Percentiles rank a stretch among this genome's conserved stretches.
phyloP scores from a whole-genome alignment of 306 rosid species.

The Ormosia semicastrata region DNA sequence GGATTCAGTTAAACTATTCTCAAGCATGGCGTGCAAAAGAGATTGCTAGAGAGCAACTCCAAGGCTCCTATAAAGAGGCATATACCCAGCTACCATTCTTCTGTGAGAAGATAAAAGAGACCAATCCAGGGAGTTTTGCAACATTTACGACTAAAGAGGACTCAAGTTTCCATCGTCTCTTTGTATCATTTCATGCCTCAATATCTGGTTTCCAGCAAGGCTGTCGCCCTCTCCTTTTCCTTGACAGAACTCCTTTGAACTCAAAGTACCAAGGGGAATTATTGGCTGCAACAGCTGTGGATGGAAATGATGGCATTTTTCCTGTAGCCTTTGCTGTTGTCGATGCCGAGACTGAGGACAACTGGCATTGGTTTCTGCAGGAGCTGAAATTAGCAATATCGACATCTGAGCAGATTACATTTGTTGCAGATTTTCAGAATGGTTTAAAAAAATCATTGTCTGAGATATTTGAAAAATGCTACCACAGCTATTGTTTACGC shows the following conservation, averaged over 20 bases:
- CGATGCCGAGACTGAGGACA: conserved; percentile 82
- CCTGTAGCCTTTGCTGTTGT: conserved; percentile 92
- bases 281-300: conserved; percentile 78
- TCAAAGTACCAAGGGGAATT: conserved; percentile 89
- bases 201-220: conserved; percentile 79
- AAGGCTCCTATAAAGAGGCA: conserved; percentile 96
- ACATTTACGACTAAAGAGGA: conserved; percentile 89
- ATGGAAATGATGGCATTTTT: conserved; percentile 83
- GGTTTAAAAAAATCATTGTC: conserved; percentile 66
- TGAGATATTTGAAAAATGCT: conserved; percentile 72
- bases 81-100: conserved; percentile 81
- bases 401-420: conserved; percentile 64
- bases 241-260: conserved; percentile 76
- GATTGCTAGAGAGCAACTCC: conserved; percentile 96
- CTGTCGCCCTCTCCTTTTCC: conserved; percentile 92
- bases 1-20: conserved; percentile 90
- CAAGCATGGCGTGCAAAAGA: conserved; percentile 99
- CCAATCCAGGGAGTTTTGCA: conserved; percentile 91
- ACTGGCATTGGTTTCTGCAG: conserved; percentile 88
- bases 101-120: conserved; percentile 88
- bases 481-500: conserved; percentile 81
- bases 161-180: conserved; percentile 91
- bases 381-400: conserved; percentile 68
- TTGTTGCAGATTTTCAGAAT: conserved; percentile 79
- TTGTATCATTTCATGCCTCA: conserved; percentile 84